These are phyloP conservation scores for Lentinula detonsa DNA, from an alignment of 768 basidiomycete genomes.

Conservation along the genomic window DNA sequence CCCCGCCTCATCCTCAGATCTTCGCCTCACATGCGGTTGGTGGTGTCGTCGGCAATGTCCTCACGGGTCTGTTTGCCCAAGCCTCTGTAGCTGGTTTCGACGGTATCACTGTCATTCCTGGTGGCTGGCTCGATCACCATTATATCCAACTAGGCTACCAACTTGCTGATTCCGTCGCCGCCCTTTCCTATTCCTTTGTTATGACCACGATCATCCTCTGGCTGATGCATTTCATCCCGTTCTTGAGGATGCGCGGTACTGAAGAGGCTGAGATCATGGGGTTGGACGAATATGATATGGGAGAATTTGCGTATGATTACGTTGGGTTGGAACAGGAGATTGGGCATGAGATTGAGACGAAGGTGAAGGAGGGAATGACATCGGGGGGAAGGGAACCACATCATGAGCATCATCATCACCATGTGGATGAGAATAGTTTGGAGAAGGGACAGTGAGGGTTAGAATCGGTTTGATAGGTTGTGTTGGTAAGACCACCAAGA, in stretches of 20 bases:
- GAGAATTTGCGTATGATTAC: conserved; percentile 87
- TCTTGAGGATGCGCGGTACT: conserved; percentile 60
- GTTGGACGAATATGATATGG: conserved; percentile 87
- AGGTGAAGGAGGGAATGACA: conserved; percentile 8
- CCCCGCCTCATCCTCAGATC: conserved; percentile 44
- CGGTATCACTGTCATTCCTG: conserved; percentile 56
- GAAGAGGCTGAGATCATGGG: conserved; percentile 69
- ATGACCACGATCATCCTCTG: conserved; percentile 67
- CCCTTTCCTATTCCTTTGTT: conserved; percentile 66
- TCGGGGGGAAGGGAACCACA: conserved; percentile 28
- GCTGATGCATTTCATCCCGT: conserved; percentile 86
- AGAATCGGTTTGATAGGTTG: too few relatives aligned
- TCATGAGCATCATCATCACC: conserved; percentile 13
- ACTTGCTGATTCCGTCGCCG: conserved; percentile 65
- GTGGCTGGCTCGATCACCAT: conserved; percentile 86
- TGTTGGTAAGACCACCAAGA: too few relatives aligned
- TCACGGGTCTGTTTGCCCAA: conserved; percentile 89
- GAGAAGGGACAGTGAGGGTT: neutral
- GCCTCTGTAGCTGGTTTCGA: conserved; percentile 74
- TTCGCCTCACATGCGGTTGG: conserved; percentile 83
- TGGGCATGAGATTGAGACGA: conserved; percentile 26
- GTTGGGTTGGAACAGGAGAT: conserved; percentile 66
- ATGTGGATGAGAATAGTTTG: neutral
- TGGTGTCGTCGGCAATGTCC: conserved; percentile 73
- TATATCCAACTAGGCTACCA: conserved; percentile 84